phyloP scores from a whole-genome alignment of 345 rosid genomes.

The Iberis pinnata region DNA sequence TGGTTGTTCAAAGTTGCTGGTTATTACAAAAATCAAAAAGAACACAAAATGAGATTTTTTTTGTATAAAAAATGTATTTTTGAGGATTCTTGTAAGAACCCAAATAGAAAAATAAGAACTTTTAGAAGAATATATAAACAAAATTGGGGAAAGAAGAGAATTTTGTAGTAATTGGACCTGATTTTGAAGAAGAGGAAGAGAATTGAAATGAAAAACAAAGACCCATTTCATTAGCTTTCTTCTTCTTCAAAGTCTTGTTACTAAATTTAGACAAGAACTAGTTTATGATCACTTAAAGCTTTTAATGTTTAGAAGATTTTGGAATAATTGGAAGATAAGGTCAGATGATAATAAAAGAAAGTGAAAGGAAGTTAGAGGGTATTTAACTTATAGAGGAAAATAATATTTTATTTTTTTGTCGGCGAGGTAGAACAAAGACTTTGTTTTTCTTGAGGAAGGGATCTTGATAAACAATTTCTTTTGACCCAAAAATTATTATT shows the following conservation, averaged over 20 bases:
- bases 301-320: background rate
- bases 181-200: background rate
- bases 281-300: background rate
- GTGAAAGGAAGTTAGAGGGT: too few species aligned
- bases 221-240: background rate
- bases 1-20: background rate
- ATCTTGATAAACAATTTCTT: too few species aligned
- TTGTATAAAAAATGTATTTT: too few species aligned
- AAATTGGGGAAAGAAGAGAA: background rate
- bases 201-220: background rate
- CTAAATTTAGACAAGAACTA: background rate
- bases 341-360: too few species aligned
- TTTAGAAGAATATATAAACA: background rate
- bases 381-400: too few species aligned
- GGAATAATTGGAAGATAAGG: too few species aligned
- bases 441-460: too few species aligned
- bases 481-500: too few species aligned
- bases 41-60: too few species aligned
- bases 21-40: background rate
- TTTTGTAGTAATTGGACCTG: background rate
- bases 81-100: background rate
- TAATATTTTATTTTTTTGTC: too few species aligned
- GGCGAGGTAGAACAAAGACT: too few species aligned
- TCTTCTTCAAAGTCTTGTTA: too few species aligned
- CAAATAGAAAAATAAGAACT: background rate